Base-by-base conservation (phyloP, 805 yeast genomes). In the Tetrapisispora iriomotensis region DNA sequence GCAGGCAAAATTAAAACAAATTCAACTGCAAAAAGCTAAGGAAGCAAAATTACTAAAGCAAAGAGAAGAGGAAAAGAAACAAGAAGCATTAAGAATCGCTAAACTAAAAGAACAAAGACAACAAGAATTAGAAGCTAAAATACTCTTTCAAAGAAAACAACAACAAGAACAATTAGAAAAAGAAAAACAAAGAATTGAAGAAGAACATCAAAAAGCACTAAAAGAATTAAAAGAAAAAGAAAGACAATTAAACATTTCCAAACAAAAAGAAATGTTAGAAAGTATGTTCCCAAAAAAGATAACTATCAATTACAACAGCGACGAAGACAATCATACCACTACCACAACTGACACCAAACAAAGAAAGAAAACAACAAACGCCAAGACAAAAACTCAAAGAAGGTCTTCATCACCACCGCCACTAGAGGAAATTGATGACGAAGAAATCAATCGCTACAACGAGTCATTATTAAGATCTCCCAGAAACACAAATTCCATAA, bases 341-440 rank as follows among this genome's bases (percentile, higher is more conserved):
- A 14, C 34, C 8, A 12, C 19, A 15, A 18, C 14, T n/a, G 14
- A 17, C 13, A 21, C 15, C 8, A 19, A 27, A 20, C 10, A 9
- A 10, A n/a, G n/a, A 6, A 19, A 5, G n/a, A 20, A 17, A 6
- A 9, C 10, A 8, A n/a, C 23, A 6, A 13, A 19, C 9, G 22
- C 18, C 8, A 10, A 19, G 13, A n/a, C 21, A 21, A 14, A 9
- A 9, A 17, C 12, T 6, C 10, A 22, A 31, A 36, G 24, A 37
- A 38, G 37, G 20, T 29, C 38, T 17, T 14, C 25, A 15, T 42
- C 46, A 9, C 51, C 58, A 7, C 52, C 54, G 9, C 40, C 50
- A 1, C 42, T 61, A 12, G 64, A 58, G 38, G 63, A 60, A 14
- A 54, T 61, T 4, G 62, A 58, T 28, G 65, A 61, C 39, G 64